A percentile compares a stretch with the other conserved stretches of the same genome.
These are phyloP conservation scores for Globomyces pollinis-pini DNA, from an alignment of 192 early-diverging fungal species.

Conservation along the genomic window DNA sequence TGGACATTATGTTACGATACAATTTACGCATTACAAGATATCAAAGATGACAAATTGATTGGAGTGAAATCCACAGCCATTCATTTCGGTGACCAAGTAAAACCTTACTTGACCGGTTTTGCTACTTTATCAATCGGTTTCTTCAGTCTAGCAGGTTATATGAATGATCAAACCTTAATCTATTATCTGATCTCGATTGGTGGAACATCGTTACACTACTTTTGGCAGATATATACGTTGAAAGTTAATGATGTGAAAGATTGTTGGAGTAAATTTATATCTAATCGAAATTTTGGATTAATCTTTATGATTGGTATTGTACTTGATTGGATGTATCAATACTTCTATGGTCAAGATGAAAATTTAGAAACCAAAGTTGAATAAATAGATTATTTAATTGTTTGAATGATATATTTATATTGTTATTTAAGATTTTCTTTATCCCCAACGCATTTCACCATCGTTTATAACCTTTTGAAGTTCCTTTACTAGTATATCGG, in stretches of 20 bases:
- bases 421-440: no score
- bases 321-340: conserved; percentile 38
- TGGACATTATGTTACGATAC: conserved; percentile 98
- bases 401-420: no score
- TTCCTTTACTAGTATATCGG: neutral
- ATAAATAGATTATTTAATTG: no score
- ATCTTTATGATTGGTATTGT: conserved; percentile 68
- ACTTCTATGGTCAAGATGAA: no score
- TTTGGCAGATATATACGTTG: conserved; percentile 73
- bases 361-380: no score
- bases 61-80: conserved; percentile 91
- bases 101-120: conserved; percentile 62
- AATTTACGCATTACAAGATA: conserved; percentile 96
- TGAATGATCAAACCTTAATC: conserved; percentile 66
- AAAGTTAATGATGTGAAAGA: conserved; percentile 22
- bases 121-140: conserved; percentile 58
- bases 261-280: conserved; percentile 56
- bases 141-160: conserved; percentile 66
- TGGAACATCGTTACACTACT: conserved; percentile 65
- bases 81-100: conserved; percentile 67
- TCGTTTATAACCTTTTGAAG: no score
- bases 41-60: conserved; percentile 74
- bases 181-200: conserved; percentile 68
- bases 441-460: no score
- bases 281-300: conserved; percentile 71